Evolutionary conservation across 257 asterid species (phyloP).

Genomic region (Mitragyna speciosa): DNA sequence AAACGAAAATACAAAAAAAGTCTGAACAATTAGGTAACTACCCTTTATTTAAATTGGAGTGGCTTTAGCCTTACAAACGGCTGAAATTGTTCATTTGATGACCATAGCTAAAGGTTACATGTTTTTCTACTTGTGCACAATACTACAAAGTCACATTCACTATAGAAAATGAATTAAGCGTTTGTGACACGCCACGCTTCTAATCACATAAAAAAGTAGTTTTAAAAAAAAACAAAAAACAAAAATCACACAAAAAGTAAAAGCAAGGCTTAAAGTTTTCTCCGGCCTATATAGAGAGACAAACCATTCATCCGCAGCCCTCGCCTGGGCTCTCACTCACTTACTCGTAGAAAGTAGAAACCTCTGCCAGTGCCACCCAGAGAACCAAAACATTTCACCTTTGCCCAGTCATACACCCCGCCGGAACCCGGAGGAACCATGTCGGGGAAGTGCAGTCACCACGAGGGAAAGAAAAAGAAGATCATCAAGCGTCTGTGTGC

Average conservation of each 20-base stretch:
- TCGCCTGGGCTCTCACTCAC: not conserved
- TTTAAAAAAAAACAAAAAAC: too few species aligned
- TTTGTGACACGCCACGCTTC: not conserved
- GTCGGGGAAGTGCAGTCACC: slow-evolving; percentile 72
- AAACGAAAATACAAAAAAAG: too few species aligned
- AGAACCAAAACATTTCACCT: not conserved
- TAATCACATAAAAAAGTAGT: not conserved
- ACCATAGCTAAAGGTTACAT: too few species aligned
- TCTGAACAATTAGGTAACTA: too few species aligned
- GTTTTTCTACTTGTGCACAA: too few species aligned
- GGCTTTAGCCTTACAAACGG: too few species aligned
- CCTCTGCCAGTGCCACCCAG: slow-evolving; percentile 15
- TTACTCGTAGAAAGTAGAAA: not conserved
- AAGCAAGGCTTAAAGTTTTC: not conserved
- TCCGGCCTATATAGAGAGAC: not conserved
- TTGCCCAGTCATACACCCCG: not conserved
- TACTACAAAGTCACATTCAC: not conserved
- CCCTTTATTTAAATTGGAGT: too few species aligned
- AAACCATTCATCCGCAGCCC: not conserved
- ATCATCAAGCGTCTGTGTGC: slow-evolving; percentile 32
- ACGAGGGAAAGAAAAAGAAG: slow-evolving; percentile 43
- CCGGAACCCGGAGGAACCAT: slow-evolving; percentile 29
- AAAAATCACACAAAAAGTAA: too few species aligned
- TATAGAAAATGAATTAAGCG: not conserved
- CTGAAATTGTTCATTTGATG: too few species aligned